Conservation (phyloP, 202 grass and related monocot genomes). For the Bolboschoenoplectus hybrid region DNA sequence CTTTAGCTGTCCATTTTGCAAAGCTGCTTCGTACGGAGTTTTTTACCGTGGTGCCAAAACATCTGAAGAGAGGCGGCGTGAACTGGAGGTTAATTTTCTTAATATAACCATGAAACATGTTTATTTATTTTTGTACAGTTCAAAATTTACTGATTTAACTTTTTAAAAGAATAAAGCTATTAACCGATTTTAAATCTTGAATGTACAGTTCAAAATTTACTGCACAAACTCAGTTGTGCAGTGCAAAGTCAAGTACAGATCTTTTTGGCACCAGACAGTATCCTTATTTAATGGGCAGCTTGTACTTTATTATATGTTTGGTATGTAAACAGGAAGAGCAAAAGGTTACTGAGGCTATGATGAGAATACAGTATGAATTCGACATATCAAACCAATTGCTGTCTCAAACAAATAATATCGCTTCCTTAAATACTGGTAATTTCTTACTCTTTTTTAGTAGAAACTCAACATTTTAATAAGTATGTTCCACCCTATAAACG, state of each 20-base stretch:
- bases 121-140: neutral
- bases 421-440: slow-evolving; percentile 24
- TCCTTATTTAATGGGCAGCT: neutral
- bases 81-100: slow-evolving; percentile 45
- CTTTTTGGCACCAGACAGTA: neutral
- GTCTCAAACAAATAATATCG: slow-evolving; percentile 11
- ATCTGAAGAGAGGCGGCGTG: slow-evolving; percentile 46
- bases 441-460: neutral
- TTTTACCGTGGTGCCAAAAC: slow-evolving; percentile 52
- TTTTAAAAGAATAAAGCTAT: slow-evolving; percentile 7
- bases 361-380: slow-evolving; percentile 47
- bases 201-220: too few species aligned
- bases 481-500: neutral
- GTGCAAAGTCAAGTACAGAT: neutral
- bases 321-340: slow-evolving; percentile 46
- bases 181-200: neutral
- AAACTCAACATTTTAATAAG: neutral
- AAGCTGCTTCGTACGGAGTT: slow-evolving; percentile 61
- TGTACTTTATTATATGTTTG: neutral
- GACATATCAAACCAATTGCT: slow-evolving; percentile 24
- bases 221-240: neutral
- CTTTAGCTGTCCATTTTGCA: slow-evolving; percentile 80
- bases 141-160: neutral
- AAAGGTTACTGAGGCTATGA: slow-evolving; percentile 44
- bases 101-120: neutral